Conservation (phyloP, 2,329 filamentous ascomycete species). For the Truncatella angustata region DNA sequence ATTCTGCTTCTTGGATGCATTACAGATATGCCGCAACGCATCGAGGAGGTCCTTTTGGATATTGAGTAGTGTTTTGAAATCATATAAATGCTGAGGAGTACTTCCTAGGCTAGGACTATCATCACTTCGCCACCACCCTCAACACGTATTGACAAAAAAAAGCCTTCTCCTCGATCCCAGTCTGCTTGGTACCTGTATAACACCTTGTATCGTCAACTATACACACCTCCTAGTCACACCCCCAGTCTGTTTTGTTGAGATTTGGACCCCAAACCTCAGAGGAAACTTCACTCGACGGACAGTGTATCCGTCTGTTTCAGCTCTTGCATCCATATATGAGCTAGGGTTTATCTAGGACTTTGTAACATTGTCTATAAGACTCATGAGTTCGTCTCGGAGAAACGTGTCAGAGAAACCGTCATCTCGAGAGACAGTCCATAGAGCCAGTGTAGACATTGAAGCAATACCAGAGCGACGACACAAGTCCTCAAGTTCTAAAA, state of each 20-base stretch:
- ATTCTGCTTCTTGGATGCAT: background rate
- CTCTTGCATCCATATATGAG: background rate
- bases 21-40: background rate
- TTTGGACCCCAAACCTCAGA: background rate
- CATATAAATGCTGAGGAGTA: background rate
- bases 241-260: background rate
- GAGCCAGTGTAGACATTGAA: background rate
- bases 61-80: background rate
- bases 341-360: background rate
- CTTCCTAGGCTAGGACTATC: background rate
- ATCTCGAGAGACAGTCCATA: slow-evolving; percentile 10
- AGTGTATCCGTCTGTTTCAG: slow-evolving; percentile 4
- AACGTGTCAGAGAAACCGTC: slow-evolving; percentile 3
- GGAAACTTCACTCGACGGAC: background rate
- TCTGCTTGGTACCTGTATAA: background rate
- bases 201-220: background rate
- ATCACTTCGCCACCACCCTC: background rate
- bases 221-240: background rate
- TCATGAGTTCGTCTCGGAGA: slow-evolving; percentile 7
- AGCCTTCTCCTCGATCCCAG: background rate
- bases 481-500: background rate
- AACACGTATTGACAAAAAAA: background rate
- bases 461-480: background rate
- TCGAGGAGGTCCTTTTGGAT: background rate
- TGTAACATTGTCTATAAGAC: background rate